Evolutionary conservation across 225 moss, liverwort and hornwort species (phyloP).

Genomic region (Sphagnum contortum): DNA sequence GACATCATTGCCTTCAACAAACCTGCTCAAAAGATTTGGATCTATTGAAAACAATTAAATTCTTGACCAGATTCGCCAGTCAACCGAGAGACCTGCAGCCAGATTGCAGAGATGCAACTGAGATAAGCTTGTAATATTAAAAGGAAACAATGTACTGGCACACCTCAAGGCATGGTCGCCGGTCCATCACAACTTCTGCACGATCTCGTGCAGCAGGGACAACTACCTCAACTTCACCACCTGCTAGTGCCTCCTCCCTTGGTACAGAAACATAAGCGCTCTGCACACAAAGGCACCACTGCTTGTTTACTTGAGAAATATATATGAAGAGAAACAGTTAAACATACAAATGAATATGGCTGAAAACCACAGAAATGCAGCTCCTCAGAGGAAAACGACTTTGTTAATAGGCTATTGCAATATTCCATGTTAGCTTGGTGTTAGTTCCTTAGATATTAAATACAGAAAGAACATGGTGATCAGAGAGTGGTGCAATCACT

Average conservation of each 20-base stretch:
- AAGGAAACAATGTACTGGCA: not conserved
- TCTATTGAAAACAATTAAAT: too few species aligned
- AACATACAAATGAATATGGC: not conserved
- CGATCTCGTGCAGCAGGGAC: constrained; percentile 58
- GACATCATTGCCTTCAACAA: not conserved
- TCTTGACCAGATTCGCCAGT: too few species aligned
- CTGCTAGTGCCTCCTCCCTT: constrained; percentile 9
- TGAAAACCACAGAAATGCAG: not conserved
- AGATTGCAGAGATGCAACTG: too few species aligned
- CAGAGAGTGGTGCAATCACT: not conserved
- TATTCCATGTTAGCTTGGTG: constrained; percentile 2
- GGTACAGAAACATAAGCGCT: constrained; percentile 1
- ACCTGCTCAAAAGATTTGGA: constrained; percentile 1
- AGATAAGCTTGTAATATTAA: too few species aligned
- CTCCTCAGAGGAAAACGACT: not conserved
- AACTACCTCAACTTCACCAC: constrained; percentile 35
- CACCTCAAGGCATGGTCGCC: constrained; percentile 34
- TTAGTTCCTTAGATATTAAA: not conserved
- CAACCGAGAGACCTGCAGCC: too few species aligned
- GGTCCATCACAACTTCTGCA: constrained; percentile 71
- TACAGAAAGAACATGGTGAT: too few species aligned
- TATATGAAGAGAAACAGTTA: not conserved
- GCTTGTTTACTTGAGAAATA: not conserved
- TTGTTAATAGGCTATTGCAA: not conserved
- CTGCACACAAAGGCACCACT: constrained; percentile 12